Evolutionary conservation across 176 grass and related monocot species (phyloP).

Genomic region (Areca catechu): DNA sequence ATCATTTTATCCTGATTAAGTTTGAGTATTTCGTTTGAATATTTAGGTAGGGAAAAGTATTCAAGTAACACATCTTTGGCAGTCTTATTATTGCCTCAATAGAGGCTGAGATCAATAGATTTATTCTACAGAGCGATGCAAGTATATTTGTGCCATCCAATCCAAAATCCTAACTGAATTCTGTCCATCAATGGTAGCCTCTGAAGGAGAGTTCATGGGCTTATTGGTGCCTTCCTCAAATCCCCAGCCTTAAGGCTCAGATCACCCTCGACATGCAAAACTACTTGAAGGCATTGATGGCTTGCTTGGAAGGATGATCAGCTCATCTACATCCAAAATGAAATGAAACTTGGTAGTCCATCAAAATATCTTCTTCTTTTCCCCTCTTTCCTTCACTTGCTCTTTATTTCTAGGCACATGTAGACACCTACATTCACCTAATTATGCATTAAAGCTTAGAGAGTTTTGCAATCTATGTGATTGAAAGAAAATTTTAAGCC

Average conservation of each 20-base stretch:
- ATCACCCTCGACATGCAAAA: slow-evolving; percentile 85
- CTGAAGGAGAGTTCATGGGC: slow-evolving; percentile 72
- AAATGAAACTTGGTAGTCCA: slow-evolving; percentile 64
- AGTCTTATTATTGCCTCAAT: slow-evolving; percentile 59
- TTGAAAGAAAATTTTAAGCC: no score
- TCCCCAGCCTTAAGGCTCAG: slow-evolving; percentile 66
- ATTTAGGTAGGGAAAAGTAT: slow-evolving; percentile 74
- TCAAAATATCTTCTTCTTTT: not conserved
- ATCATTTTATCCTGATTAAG: no score
- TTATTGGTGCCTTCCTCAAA: slow-evolving; percentile 87
- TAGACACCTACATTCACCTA: slow-evolving; percentile 49
- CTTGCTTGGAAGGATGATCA: slow-evolving; percentile 32
- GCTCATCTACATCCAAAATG: slow-evolving; percentile 62
- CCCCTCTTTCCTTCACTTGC: not conserved
- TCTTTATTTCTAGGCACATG: slow-evolving; percentile 23
- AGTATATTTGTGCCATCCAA: slow-evolving; percentile 85
- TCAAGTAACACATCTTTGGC: slow-evolving; percentile 87
- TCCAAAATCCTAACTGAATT: slow-evolving; percentile 85
- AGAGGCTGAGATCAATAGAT: slow-evolving; percentile 75
- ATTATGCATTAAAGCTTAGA: not conserved
- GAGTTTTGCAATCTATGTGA: no score
- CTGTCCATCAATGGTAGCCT: slow-evolving; percentile 74
- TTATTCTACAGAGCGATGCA: slow-evolving; percentile 76
- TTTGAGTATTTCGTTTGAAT: no score
- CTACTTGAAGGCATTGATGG: slow-evolving; percentile 32